phyloP scores from a whole-genome alignment of 2,329 filamentous ascomycete genomes.

The Huntiella bhutanensis region DNA sequence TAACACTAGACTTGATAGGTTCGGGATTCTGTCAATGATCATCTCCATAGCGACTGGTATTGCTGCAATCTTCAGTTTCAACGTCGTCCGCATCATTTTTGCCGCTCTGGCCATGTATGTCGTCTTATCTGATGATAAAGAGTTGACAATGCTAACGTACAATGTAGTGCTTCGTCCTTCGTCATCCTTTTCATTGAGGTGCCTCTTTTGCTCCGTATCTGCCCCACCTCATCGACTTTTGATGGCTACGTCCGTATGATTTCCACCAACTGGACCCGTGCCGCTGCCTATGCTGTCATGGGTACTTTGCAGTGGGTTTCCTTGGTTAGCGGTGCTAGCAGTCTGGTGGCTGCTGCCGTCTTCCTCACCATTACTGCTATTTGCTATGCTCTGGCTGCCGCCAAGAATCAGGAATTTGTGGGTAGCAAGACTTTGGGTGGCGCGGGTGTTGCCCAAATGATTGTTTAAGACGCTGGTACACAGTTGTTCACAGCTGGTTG shows the following conservation, averaged over 20 bases:
- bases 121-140: neutral
- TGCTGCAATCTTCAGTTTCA: conserved; percentile 43
- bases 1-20: conserved; percentile 25
- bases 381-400: conserved; percentile 63
- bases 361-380: conserved; percentile 56
- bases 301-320: conserved; percentile 71
- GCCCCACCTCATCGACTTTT: conserved; percentile 80
- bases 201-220: conserved; percentile 88
- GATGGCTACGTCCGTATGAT: conserved; percentile 79
- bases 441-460: conserved; percentile 91
- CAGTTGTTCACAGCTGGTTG: no score
- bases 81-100: conserved; percentile 30
- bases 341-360: conserved; percentile 71
- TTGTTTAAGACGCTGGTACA: conserved; percentile 41
- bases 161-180: conserved; percentile 45
- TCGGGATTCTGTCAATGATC: conserved; percentile 51
- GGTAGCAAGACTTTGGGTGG: conserved; percentile 93
- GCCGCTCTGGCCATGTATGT: conserved; percentile 35
- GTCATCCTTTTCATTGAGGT: conserved; percentile 76
- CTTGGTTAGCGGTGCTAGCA: conserved; percentile 42
- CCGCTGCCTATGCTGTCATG: conserved; percentile 68
- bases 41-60: conserved; percentile 52
- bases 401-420: conserved; percentile 73
- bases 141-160: neutral
- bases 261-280: conserved; percentile 94